Percentiles rank a stretch among this genome's conserved stretches.
Conservation (phyloP, 495 filamentous ascomycete species). For the Chaetomium cochliodes region DNA sequence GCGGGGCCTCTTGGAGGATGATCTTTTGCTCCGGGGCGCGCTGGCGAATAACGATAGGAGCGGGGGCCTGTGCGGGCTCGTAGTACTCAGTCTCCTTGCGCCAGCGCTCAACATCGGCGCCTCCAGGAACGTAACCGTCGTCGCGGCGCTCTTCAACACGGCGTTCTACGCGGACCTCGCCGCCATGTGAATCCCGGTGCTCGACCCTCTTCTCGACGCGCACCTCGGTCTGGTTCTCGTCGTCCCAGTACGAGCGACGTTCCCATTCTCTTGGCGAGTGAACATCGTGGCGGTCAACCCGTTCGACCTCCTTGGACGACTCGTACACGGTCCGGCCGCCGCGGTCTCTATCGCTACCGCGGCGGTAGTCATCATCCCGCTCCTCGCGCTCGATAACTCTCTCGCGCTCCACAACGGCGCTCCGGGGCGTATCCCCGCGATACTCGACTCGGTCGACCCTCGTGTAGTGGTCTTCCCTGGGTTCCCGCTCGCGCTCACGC, state of each 20-base stretch:
- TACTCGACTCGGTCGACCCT: constrained; percentile 33
- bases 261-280: constrained; percentile 38
- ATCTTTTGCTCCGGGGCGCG: constrained; percentile 62
- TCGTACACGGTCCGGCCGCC: constrained; percentile 41
- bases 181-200: constrained; percentile 40
- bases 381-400: constrained; percentile 39
- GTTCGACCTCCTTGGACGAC: constrained; percentile 41
- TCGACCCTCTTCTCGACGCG: constrained; percentile 47
- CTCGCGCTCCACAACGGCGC: constrained; percentile 36
- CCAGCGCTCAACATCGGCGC: constrained; percentile 59
- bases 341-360: constrained; percentile 25
- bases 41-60: constrained; percentile 68
- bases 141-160: constrained; percentile 47
- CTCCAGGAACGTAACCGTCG: constrained; percentile 33
- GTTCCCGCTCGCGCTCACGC: constrained; percentile 49
- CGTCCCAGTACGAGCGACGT: constrained; percentile 43
- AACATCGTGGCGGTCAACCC: constrained; percentile 31
- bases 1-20: constrained; percentile 72
- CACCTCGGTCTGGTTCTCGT: constrained; percentile 42
- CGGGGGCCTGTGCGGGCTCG: constrained; percentile 51
- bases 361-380: constrained; percentile 33
- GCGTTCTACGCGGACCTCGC: constrained; percentile 49
- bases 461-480: constrained; percentile 39
- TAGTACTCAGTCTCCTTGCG: constrained; percentile 69
- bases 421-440: constrained; percentile 35